Conservation (phyloP, 78 protist genomes). For the Creolimax fragrantissima region DNA sequence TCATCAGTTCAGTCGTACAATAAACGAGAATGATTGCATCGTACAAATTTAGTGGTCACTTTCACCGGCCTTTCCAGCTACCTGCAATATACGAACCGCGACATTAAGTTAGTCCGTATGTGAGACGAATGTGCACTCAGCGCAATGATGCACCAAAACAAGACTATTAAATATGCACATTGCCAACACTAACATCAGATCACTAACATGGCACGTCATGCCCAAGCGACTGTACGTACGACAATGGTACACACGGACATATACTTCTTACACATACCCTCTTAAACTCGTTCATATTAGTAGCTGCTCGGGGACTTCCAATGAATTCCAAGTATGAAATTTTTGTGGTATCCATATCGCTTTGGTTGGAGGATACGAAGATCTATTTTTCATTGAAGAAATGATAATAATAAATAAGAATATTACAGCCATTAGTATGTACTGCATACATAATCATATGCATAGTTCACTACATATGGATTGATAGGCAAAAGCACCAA, state of each 20-base stretch:
- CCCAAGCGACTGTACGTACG: too few species aligned
- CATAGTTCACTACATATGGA: not conserved
- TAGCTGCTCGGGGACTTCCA: not conserved
- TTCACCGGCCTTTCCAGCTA: not conserved
- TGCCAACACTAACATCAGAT: too few species aligned
- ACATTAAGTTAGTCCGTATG: too few species aligned
- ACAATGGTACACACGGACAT: too few species aligned
- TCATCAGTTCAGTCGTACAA: not conserved
- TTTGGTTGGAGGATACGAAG: slow-evolving; percentile 8
- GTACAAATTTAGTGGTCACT: not conserved
- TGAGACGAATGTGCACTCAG: too few species aligned
- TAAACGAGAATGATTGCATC: too few species aligned
- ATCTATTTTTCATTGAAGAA: not conserved
- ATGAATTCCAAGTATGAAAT: not conserved
- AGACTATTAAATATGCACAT: too few species aligned
- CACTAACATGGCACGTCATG: too few species aligned
- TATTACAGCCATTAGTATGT: too few species aligned
- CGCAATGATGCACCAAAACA: too few species aligned
- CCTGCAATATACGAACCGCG: too few species aligned
- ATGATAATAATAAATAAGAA: not conserved
- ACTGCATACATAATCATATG: not conserved
- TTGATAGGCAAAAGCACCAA: too few species aligned
- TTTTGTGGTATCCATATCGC: slow-evolving; percentile 13
- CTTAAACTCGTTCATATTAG: slow-evolving; percentile 15
- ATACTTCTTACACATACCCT: not conserved